These are phyloP conservation scores for Melampsora americana DNA, from an alignment of 1,284 basidiomycete species.

Conservation along the genomic window DNA sequence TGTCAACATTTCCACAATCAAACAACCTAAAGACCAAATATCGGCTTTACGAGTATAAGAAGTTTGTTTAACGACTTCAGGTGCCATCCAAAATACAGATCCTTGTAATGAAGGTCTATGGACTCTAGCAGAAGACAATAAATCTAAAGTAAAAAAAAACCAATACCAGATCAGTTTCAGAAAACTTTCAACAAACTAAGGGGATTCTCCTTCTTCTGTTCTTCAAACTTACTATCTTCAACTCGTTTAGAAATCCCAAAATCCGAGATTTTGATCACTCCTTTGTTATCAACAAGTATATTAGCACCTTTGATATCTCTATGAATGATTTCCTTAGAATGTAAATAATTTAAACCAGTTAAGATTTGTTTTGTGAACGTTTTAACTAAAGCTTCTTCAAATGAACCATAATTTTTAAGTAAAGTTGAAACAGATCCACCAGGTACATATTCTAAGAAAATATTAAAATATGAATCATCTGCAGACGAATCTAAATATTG, in stretches of 20 bases:
- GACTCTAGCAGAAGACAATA: conserved; percentile 70
- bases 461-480: conserved; percentile 85
- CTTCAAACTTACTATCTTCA: conserved; percentile 77
- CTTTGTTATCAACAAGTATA: conserved; percentile 97
- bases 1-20: conserved; percentile 97
- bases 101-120: conserved; percentile 91
- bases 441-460: conserved; percentile 98
- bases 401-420: conserved; percentile 88
- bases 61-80: conserved; percentile 95
- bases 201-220: not conserved
- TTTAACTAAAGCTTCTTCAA: conserved; percentile 88
- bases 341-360: conserved; percentile 84
- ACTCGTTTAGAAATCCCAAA: conserved; percentile 99
- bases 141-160: conserved; percentile 59
- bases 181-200: too few relatives aligned
- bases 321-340: conserved; percentile 92
- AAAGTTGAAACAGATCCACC: conserved; percentile 93
- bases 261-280: conserved; percentile 96
- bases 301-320: conserved; percentile 98
- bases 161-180: not conserved
- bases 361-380: conserved; percentile 94
- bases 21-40: conserved; percentile 96
- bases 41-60: conserved; percentile 91
- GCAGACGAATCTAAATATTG: conserved; percentile 67
- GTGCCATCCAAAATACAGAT: conserved; percentile 98